Evolutionary conservation across 73 alveolate genomes (phyloP).

Genomic region (Paramecium bursaria): DNA sequence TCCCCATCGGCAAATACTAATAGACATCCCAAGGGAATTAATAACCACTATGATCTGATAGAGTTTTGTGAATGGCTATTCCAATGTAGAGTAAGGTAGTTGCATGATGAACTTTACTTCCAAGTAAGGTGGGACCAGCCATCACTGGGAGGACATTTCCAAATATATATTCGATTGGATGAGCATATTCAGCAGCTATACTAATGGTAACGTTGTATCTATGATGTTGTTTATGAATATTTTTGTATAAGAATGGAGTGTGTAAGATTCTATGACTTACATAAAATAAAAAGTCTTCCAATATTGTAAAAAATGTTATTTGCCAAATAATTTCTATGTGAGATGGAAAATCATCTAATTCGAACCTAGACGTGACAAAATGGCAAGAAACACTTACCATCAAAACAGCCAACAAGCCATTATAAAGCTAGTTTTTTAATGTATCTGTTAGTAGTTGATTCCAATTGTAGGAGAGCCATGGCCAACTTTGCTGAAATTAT

Average conservation of each 20-base stretch:
- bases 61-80: slow-evolving; percentile 65
- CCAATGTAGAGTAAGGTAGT: slow-evolving; percentile 67
- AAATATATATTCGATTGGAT: slow-evolving; percentile 78
- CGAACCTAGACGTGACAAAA: slow-evolving; percentile 28
- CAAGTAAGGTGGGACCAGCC: slow-evolving; percentile 70
- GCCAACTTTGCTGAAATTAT: slow-evolving; percentile 76
- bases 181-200: slow-evolving; percentile 76
- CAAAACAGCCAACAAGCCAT: background rate
- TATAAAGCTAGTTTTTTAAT: background rate
- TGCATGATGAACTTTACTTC: slow-evolving; percentile 62
- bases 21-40: slow-evolving; percentile 76
- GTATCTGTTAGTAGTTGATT: slow-evolving; percentile 45
- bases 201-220: slow-evolving; percentile 71
- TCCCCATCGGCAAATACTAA: slow-evolving; percentile 64
- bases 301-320: slow-evolving; percentile 66
- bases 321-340: slow-evolving; percentile 63
- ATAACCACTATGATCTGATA: slow-evolving; percentile 79
- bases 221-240: slow-evolving; percentile 79
- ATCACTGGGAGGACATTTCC: slow-evolving; percentile 75
- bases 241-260: slow-evolving; percentile 68
- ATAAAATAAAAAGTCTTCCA: slow-evolving; percentile 77
- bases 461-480: slow-evolving; percentile 73
- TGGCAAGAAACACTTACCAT: background rate
- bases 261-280: slow-evolving; percentile 78
- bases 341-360: slow-evolving; percentile 67